phyloP scores from a whole-genome alignment of 208 protist species.

The Trypanosoma congolense region DNA sequence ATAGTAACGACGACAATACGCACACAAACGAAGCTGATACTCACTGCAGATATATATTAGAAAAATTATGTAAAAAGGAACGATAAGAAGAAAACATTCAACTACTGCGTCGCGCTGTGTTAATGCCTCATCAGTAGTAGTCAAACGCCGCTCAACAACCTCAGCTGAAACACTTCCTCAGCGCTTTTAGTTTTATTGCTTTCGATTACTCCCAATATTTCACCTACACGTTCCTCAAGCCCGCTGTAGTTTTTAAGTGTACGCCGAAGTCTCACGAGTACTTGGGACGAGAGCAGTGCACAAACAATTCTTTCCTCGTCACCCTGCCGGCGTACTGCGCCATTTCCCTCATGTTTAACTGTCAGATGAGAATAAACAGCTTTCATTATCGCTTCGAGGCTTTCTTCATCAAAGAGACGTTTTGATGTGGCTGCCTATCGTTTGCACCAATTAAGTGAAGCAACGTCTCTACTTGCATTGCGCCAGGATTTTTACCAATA shows the following conservation, averaged over 20 bases:
- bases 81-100: too few relatives aligned
- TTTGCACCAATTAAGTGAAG: constrained; percentile 32
- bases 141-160: constrained; percentile 12
- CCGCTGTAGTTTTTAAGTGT: constrained; percentile 15
- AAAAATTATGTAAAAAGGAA: too few relatives aligned
- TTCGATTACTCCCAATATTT: constrained; percentile 12
- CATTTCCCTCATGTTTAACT: background rate
- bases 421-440: constrained; percentile 8
- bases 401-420: constrained; percentile 17
- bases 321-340: background rate
- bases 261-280: constrained; percentile 12
- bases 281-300: constrained; percentile 19
- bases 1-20: too few relatives aligned
- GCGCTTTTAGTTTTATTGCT: constrained; percentile 2
- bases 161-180: constrained; percentile 20
- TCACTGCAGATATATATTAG: too few relatives aligned
- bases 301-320: constrained; percentile 14
- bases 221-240: background rate
- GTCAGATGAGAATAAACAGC: constrained; percentile 9
- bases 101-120: too few relatives aligned
- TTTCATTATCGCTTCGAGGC: constrained; percentile 9
- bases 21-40: too few relatives aligned
- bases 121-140: too few relatives aligned
- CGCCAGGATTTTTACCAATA: background rate
- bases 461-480: constrained; percentile 14